A percentile compares a stretch with the other conserved stretches of the same genome.
Conservation (phyloP, 192 early-diverging fungal genomes). For the Mortierella antarctica region DNA sequence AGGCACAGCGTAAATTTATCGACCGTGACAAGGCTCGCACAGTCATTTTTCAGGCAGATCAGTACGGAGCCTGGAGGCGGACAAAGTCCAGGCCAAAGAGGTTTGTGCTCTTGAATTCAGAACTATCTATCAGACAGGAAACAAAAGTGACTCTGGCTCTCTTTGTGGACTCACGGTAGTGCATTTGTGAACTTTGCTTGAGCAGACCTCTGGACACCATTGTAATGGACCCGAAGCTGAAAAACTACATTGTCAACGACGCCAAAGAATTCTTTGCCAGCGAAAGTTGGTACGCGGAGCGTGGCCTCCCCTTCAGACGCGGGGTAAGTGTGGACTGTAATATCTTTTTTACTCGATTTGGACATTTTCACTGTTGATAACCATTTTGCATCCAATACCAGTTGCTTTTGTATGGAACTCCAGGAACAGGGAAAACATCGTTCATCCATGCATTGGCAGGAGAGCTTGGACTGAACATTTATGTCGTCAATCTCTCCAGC, state of each 20-base stretch:
- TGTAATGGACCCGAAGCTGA: constrained; percentile 62
- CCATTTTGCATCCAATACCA: neutral
- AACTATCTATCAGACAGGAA: neutral
- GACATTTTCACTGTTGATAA: neutral
- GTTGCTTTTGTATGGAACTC: constrained; percentile 75
- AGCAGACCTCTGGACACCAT: constrained; percentile 64
- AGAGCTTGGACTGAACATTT: constrained; percentile 78
- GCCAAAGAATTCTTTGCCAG: constrained; percentile 64
- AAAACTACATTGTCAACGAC: constrained; percentile 56
- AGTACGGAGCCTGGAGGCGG: constrained; percentile 72
- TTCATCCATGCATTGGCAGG: constrained; percentile 79
- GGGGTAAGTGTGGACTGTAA: constrained; percentile 48
- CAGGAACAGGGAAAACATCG: constrained; percentile 79
- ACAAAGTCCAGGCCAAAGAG: constrained; percentile 51
- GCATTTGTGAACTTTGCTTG: neutral
- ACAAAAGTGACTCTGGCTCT: neutral
- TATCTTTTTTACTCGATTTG: neutral
- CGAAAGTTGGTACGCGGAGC: constrained; percentile 67
- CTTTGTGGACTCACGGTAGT: neutral
- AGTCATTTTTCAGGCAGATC: constrained; percentile 73
- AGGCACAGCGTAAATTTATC: constrained; percentile 65
- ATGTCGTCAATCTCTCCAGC: constrained; percentile 74
- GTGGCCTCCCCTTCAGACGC: constrained; percentile 73
- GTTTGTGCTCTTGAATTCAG: neutral
- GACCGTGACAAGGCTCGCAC: constrained; percentile 70